These are phyloP conservation scores for Amanita phalloides DNA, from an alignment of 768 basidiomycete genomes.

Conservation along the genomic window DNA sequence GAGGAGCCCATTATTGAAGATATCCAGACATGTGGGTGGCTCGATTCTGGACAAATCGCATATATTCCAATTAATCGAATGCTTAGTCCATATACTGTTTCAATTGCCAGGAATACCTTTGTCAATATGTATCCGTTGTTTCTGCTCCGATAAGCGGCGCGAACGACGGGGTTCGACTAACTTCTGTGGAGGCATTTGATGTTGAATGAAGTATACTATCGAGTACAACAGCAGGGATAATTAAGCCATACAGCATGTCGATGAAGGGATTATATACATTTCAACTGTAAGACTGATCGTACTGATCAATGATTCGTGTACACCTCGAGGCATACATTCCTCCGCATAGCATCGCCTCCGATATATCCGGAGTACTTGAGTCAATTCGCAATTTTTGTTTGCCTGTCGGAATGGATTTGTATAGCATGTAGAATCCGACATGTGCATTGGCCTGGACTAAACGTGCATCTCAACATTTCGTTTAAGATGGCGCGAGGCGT, in stretches of 20 bases:
- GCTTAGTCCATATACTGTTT: background rate
- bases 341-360: background rate
- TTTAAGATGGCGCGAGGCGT: background rate
- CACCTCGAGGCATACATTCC: constrained; percentile 17
- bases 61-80: background rate
- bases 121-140: background rate
- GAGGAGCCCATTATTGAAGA: background rate
- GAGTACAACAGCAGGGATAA: background rate
- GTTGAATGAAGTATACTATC: background rate
- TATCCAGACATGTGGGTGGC: background rate
- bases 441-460: background rate
- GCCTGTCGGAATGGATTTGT: background rate
- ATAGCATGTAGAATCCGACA: background rate
- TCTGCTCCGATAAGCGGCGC: constrained; percentile 30
- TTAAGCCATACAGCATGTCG: background rate
- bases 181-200: background rate
- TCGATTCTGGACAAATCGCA: background rate
- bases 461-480: background rate
- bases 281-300: no score
- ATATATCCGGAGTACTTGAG: background rate
- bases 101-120: background rate
- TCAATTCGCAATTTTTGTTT: background rate
- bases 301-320: constrained; percentile 24
- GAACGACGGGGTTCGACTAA: constrained; percentile 22
- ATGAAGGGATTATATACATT: background rate